Evolutionary conservation across 495 filamentous ascomycete genomes (phyloP), one percentile per base, ranked within the genome.

Genomic region (Cercophora samala): DNA sequence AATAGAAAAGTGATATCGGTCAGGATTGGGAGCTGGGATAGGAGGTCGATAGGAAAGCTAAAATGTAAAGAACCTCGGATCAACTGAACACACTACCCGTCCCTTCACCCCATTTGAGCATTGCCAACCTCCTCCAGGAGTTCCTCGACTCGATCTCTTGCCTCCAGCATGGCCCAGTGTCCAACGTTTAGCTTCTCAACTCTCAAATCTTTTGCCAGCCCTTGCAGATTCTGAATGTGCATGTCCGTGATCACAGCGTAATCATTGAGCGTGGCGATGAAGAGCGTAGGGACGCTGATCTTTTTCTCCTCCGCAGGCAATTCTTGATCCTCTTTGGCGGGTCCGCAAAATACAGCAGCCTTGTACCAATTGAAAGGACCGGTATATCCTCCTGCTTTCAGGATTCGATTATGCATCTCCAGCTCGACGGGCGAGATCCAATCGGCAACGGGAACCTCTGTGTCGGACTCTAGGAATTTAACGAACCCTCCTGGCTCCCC

Each of bases 321-420:
- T 9, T 56, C 53, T 18, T 21, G n/a, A 23, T 56, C 53, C n/a
- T 56, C 53, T 23, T 56, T 56, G 53, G 53, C 53, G 0, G 53
- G 53, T 9, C 22, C 53, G 13, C n/a, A 23, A 19, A 56, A 23
- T 11, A 23, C 53, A 23, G 54, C 64, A 60, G 66, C 59, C 46
- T 70, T 66, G 64, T 73, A 75, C 73, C 73, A 75, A 32, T 62
- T 69, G 6, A 70, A 58, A 17, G 60, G 37, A 11, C 68, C 64
- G 3, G 32, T 42, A 37, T 70, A 72, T 42, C 67, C 64, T 32
- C 61, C 51, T 19, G n/a, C n/a, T 13, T 65, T 60, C 32, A 75
- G 67, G 21, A 65, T 70, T 19, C 42, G 23, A 22, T 71, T 56
- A 23, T 71, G 70, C 23, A 56, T 46, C 3, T 11, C 58, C 5